These are phyloP conservation scores for Cercophora scortea DNA, from an alignment of 495 filamentous ascomycete genomes.

Conservation along the genomic window DNA sequence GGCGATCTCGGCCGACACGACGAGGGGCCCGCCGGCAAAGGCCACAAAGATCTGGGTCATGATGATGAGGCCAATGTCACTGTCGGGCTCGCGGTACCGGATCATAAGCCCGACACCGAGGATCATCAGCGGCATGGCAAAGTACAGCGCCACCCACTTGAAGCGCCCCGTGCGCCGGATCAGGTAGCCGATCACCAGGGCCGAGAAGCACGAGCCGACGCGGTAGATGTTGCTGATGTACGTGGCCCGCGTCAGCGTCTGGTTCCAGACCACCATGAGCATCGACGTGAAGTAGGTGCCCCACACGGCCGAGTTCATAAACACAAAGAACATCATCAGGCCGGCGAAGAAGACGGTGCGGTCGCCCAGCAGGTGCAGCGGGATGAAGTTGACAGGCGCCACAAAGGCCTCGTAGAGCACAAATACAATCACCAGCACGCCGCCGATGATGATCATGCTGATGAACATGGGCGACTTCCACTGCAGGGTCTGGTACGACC, in stretches of 20 bases:
- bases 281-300: slow-evolving; percentile 57
- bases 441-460: slow-evolving; percentile 49
- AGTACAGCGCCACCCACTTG: slow-evolving; percentile 54
- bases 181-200: slow-evolving; percentile 44
- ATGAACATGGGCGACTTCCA: slow-evolving; percentile 50
- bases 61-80: slow-evolving; percentile 50
- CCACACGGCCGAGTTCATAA: slow-evolving; percentile 57
- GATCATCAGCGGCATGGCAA: slow-evolving; percentile 58
- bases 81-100: slow-evolving; percentile 50
- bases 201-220: slow-evolving; percentile 56
- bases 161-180: slow-evolving; percentile 49
- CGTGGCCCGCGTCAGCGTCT: slow-evolving; percentile 46
- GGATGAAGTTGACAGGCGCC: slow-evolving; percentile 49
- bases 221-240: slow-evolving; percentile 64
- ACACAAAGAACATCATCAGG: slow-evolving; percentile 41
- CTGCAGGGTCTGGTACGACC: slow-evolving; percentile 29
- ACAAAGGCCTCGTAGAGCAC: slow-evolving; percentile 48
- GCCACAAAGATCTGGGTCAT: slow-evolving; percentile 75
- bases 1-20: slow-evolving; percentile 57
- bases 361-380: slow-evolving; percentile 48
- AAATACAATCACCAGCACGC: slow-evolving; percentile 49
- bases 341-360: slow-evolving; percentile 55
- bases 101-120: slow-evolving; percentile 64
- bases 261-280: slow-evolving; percentile 58
- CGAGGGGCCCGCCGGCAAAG: slow-evolving; percentile 49